Percentiles rank a stretch among this genome's conserved stretches.
These are phyloP conservation scores for Arthroderma sp. DNA, from an alignment of 2,329 filamentous ascomycete species.

Conservation along the genomic window DNA sequence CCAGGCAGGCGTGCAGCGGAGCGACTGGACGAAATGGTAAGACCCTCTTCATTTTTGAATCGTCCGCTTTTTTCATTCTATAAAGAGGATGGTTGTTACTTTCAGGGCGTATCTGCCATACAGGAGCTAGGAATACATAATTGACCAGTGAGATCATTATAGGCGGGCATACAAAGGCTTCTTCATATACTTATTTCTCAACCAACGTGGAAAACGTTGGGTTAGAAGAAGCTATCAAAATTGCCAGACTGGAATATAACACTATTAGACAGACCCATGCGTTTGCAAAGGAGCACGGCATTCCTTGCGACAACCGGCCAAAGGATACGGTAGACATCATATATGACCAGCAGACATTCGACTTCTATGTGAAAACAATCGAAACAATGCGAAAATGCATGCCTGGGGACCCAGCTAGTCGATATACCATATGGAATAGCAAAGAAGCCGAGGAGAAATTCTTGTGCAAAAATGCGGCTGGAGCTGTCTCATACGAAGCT, in stretches of 20 bases:
- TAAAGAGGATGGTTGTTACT: background rate
- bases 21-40: slow-evolving; percentile 12
- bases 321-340: slow-evolving; percentile 47
- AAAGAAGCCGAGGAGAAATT: slow-evolving; percentile 33
- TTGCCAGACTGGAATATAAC: slow-evolving; percentile 40
- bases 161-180: slow-evolving; percentile 38
- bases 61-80: background rate
- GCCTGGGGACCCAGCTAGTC: slow-evolving; percentile 27
- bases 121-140: background rate
- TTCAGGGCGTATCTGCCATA: background rate
- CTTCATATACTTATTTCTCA: slow-evolving; percentile 39
- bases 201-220: slow-evolving; percentile 36
- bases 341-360: slow-evolving; percentile 37
- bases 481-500: slow-evolving; percentile 36
- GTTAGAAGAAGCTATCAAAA: slow-evolving; percentile 36
- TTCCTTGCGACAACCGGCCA: slow-evolving; percentile 38
- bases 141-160: background rate
- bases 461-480: slow-evolving; percentile 30
- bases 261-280: slow-evolving; percentile 44
- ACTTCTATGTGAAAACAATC: slow-evolving; percentile 27
- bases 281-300: slow-evolving; percentile 37
- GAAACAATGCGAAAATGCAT: slow-evolving; percentile 36
- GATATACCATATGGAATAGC: slow-evolving; percentile 33
- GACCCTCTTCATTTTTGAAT: background rate
- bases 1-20: slow-evolving; percentile 15